Conservation (phyloP, 495 filamentous ascomycete species). For the Staphylotrichum tortipilum region DNA sequence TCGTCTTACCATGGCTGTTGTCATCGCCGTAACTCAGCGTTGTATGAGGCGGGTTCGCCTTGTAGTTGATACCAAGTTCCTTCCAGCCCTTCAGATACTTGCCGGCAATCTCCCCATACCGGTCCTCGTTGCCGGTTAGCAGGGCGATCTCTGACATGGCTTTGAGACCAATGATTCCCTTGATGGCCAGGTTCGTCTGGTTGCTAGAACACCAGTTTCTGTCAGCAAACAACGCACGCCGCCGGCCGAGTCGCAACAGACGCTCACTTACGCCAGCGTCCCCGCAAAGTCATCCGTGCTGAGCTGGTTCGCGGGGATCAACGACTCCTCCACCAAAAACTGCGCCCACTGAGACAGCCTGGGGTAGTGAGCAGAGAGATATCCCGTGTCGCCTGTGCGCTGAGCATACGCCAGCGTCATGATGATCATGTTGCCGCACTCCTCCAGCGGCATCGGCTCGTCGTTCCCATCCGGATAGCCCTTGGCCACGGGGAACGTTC, state of each 20-base stretch:
- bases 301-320: conserved; percentile 77
- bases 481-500: conserved; percentile 84
- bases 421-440: conserved; percentile 92
- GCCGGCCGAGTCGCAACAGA: neutral
- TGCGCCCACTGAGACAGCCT: conserved; percentile 81
- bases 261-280: conserved; percentile 48
- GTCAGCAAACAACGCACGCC: neutral
- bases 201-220: conserved; percentile 41
- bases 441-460: conserved; percentile 91
- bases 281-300: conserved; percentile 94
- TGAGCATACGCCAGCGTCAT: conserved; percentile 64
- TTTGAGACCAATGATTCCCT: conserved; percentile 89
- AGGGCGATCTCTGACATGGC: conserved; percentile 77
- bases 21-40: conserved; percentile 52
- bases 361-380: conserved; percentile 50
- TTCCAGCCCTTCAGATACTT: conserved; percentile 73
- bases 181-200: conserved; percentile 88
- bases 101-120: conserved; percentile 59
- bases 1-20: conserved; percentile 31
- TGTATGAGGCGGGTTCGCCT: conserved; percentile 57
- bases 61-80: conserved; percentile 59
- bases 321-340: conserved; percentile 72
- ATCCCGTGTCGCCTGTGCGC: conserved; percentile 33
- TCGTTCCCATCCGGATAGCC: conserved; percentile 77
- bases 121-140: conserved; percentile 48